Evolutionary conservation across 169 alveolate species (phyloP).

Genomic region (Perkinsus chesapeaki): DNA sequence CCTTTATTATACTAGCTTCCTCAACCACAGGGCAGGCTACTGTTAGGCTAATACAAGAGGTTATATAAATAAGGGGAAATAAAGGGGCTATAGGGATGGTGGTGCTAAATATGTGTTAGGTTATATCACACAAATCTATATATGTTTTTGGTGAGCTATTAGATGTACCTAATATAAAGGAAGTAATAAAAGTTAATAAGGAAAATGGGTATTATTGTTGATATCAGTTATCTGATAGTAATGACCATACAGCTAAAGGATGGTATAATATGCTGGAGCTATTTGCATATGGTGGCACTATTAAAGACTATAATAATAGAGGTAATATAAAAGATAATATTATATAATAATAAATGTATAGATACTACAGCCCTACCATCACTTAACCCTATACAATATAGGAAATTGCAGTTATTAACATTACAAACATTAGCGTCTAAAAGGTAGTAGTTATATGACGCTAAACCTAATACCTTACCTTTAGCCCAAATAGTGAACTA

Average conservation of each 20-base stretch:
- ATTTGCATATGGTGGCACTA: not conserved
- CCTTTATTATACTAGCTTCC: not conserved
- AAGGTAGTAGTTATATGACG: too few relatives aligned
- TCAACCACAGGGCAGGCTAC: not conserved
- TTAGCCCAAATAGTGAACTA: not conserved
- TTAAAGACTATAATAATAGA: not conserved
- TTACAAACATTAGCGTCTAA: not conserved
- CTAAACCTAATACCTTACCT: not conserved
- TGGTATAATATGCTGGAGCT: not conserved
- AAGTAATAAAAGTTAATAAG: not conserved
- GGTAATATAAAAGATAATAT: not conserved
- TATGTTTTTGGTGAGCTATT: not conserved
- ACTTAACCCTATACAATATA: not conserved
- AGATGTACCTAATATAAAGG: not conserved
- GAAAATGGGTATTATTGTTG: not conserved
- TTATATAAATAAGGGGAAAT: not conserved
- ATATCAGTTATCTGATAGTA: not conserved
- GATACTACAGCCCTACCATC: not conserved
- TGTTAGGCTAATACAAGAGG: not conserved
- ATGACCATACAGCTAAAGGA: not conserved
- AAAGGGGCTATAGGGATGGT: not conserved
- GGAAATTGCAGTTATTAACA: not conserved
- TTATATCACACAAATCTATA: not conserved
- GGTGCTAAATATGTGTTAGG: not conserved
- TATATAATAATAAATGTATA: too few relatives aligned